Evolutionary conservation across 2,329 filamentous ascomycete genomes (phyloP), one percentile per base, ranked within the genome.

Genomic region (Hypoxylon sp.): DNA sequence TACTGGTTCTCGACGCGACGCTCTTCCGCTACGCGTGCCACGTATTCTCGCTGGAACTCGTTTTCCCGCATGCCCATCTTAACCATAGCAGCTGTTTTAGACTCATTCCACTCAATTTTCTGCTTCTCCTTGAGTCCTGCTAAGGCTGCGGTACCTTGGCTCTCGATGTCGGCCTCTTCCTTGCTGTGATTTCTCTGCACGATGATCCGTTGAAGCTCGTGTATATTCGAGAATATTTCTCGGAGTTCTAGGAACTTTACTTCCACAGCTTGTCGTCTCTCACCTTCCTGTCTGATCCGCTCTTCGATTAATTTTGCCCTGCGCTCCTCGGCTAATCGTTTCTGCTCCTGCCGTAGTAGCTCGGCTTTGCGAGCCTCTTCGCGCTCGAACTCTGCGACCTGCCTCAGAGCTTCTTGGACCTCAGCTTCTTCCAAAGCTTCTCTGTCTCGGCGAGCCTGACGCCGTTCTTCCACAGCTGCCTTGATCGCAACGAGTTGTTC

Each of bases 381-480:
- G 17, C 79, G 79, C 77, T 87, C 83, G 62, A 84, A 83, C 53
- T 84, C 84, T 48, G 81, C 85, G 3, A 88, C 83, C 44, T 81
- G 77, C 2, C 81, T 76, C 1, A 88, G 72, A 4, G 83, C 82
- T 22, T 82, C 78, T 2, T 77, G 74, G 10, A 80, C 54, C 73
- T 80, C 82, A 26, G 66, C 76, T 39, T 77, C 78, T 58, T 78
- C 82, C 47, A 62, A 69, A 33, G 73, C 77, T 69, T 83, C 81
- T 26, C 70, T 76, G 13, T 71, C 71, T 3, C 68, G 63, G n/a
- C 80, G 80, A 63, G 77, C 74, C 33, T 70, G 71, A 4, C 82
- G 79, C 10, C 83, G 78, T 6, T 52, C 70, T 2, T 70, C 76
- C 2, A 81, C 84, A 0, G 70, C 72, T 0, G 68, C 47, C 63